Conservation (phyloP, 2,329 filamentous ascomycete species). For the Aschersonia sp. region DNA sequence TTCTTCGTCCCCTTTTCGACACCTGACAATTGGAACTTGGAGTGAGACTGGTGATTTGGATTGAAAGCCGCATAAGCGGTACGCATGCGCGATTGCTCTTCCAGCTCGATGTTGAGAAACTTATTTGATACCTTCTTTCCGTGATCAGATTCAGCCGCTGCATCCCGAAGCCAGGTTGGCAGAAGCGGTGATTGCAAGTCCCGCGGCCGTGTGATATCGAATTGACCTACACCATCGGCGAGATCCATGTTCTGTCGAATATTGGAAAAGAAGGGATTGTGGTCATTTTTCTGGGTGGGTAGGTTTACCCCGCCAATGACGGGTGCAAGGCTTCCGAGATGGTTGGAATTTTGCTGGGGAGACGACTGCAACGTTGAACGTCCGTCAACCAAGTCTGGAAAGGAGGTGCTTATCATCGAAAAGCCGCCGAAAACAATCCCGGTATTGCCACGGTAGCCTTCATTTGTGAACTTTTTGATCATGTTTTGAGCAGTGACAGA, state of each 20-base stretch:
- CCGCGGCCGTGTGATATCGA: slow-evolving; percentile 36
- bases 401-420: slow-evolving; percentile 52
- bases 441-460: slow-evolving; percentile 62
- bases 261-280: slow-evolving; percentile 88
- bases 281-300: slow-evolving; percentile 50
- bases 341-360: slow-evolving; percentile 9
- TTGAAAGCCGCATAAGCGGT: slow-evolving; percentile 47
- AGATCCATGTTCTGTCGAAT: slow-evolving; percentile 96
- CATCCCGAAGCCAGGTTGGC: slow-evolving; percentile 64
- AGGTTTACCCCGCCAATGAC: slow-evolving; percentile 84
- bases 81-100: slow-evolving; percentile 86
- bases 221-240: slow-evolving; percentile 81
- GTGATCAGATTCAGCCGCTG: slow-evolving; percentile 50
- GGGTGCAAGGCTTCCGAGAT: slow-evolving; percentile 36
- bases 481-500: slow-evolving; percentile 70
- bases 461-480: slow-evolving; percentile 79
- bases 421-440: slow-evolving; percentile 77
- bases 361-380: slow-evolving; percentile 20
- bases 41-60: slow-evolving; percentile 14
- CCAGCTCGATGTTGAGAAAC: slow-evolving; percentile 71
- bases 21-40: slow-evolving; percentile 62
- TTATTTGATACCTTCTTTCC: slow-evolving; percentile 71
- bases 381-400: slow-evolving; percentile 48
- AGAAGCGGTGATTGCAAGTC: slow-evolving; percentile 37
- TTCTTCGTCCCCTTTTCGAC: slow-evolving; percentile 94